These are phyloP conservation scores for Allomyces javanicus DNA, from an alignment of 192 early-diverging fungal genomes.

Conservation along the genomic window DNA sequence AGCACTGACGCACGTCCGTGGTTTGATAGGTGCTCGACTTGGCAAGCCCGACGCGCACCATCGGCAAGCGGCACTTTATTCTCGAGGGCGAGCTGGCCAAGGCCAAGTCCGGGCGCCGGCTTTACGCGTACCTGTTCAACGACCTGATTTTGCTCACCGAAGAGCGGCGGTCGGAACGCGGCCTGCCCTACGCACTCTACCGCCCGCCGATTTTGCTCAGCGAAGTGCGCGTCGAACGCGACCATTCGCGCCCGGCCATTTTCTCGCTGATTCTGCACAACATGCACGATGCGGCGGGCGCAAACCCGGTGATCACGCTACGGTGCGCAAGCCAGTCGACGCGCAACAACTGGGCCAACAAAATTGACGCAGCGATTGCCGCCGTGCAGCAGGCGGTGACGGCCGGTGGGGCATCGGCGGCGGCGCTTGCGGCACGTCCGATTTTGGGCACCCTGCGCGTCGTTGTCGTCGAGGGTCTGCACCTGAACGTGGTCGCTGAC, in stretches of 20 bases:
- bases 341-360: not conserved
- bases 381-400: not conserved
- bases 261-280: not conserved
- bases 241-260: not conserved
- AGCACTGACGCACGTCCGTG: too few species aligned
- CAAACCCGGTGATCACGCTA: not conserved
- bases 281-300: not conserved
- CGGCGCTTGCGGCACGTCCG: too few species aligned
- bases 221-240: not conserved
- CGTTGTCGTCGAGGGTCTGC: not conserved
- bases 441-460: not conserved
- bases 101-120: conserved; percentile 29
- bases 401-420: not conserved
- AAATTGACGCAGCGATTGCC: not conserved
- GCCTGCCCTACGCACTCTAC: not conserved
- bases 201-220: not conserved
- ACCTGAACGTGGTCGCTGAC: not conserved
- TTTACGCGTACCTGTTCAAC: conserved; percentile 30
- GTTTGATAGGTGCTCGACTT: conserved; percentile 14
- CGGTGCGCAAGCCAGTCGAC: not conserved
- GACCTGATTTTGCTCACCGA: conserved; percentile 28
- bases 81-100: conserved; percentile 27
- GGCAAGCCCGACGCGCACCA: conserved; percentile 12
- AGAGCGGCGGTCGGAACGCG: not conserved
- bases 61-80: conserved; percentile 22